These are phyloP conservation scores for Gracilariopsis chorda DNA, from an alignment of 23 red algal genomes.

Conservation along the genomic window DNA sequence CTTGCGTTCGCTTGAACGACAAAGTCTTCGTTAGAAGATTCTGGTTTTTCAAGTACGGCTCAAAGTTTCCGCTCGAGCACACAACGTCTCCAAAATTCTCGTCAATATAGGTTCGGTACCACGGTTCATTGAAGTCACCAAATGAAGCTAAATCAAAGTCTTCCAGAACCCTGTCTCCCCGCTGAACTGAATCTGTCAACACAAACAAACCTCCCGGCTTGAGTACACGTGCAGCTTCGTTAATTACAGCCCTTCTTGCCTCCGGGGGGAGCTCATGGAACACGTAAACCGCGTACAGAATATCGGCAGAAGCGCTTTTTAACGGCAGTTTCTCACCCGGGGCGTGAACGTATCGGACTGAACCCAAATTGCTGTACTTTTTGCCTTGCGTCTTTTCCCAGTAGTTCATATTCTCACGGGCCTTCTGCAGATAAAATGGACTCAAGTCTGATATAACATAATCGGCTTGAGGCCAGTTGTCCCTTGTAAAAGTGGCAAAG, in stretches of 20 bases:
- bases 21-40: neutral
- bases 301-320: conserved; percentile 26
- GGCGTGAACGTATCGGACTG: conserved; percentile 41
- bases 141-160: conserved; percentile 28
- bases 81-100: conserved; percentile 50
- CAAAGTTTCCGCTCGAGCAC: neutral
- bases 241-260: conserved; percentile 4
- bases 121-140: conserved; percentile 68
- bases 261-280: conserved; percentile 67
- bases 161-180: neutral
- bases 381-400: neutral
- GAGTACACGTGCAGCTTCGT: conserved; percentile 41
- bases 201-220: conserved; percentile 51
- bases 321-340: conserved; percentile 37
- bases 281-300: conserved; percentile 60
- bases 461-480: neutral
- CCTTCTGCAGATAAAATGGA: conserved; percentile 73
- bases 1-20: neutral
- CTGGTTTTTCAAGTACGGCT: neutral
- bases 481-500: conserved; percentile 37
- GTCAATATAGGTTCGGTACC: conserved; percentile 39
- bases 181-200: conserved; percentile 61
- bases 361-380: too few species aligned
- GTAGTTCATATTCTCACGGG: conserved; percentile 11
- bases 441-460: conserved; percentile 61